Conservation (phyloP, 768 basidiomycete species). For the Tubosaeta brunneosetosa region DNA sequence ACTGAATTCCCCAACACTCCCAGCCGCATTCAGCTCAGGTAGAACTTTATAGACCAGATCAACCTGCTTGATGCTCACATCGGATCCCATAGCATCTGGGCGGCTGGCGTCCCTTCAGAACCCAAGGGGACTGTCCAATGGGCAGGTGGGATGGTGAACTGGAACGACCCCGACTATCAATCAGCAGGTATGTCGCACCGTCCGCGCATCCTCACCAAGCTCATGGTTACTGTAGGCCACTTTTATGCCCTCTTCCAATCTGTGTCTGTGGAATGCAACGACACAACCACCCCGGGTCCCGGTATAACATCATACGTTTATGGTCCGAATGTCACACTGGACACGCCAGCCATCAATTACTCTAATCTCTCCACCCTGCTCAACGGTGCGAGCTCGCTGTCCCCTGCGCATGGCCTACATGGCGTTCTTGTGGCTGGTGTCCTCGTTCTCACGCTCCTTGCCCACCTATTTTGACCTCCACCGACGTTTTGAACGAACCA, state of each 20-base stretch:
- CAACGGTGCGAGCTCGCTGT: slow-evolving; percentile 32
- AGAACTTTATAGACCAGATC: slow-evolving; percentile 5
- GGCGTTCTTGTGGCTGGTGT: slow-evolving; percentile 11
- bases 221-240: slow-evolving; percentile 42
- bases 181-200: slow-evolving; percentile 44
- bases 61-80: slow-evolving; percentile 1
- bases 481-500: not conserved
- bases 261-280: slow-evolving; percentile 60
- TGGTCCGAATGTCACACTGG: slow-evolving; percentile 45
- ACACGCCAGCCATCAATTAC: slow-evolving; percentile 51
- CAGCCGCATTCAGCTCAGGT: slow-evolving; percentile 77
- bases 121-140: slow-evolving; percentile 71
- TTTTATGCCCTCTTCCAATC: slow-evolving; percentile 64
- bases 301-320: slow-evolving; percentile 65
- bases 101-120: slow-evolving; percentile 62
- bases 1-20: slow-evolving; percentile 72
- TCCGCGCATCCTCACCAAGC: not conserved
- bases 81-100: slow-evolving; percentile 55
- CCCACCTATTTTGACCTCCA: slow-evolving; percentile 16
- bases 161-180: slow-evolving; percentile 71
- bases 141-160: slow-evolving; percentile 82
- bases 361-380: slow-evolving; percentile 56
- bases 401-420: slow-evolving; percentile 8
- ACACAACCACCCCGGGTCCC: slow-evolving; percentile 38
- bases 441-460: slow-evolving; percentile 12